phyloP scores from a whole-genome alignment of 1,139 yeast species.

The Geotrichum siamense region DNA sequence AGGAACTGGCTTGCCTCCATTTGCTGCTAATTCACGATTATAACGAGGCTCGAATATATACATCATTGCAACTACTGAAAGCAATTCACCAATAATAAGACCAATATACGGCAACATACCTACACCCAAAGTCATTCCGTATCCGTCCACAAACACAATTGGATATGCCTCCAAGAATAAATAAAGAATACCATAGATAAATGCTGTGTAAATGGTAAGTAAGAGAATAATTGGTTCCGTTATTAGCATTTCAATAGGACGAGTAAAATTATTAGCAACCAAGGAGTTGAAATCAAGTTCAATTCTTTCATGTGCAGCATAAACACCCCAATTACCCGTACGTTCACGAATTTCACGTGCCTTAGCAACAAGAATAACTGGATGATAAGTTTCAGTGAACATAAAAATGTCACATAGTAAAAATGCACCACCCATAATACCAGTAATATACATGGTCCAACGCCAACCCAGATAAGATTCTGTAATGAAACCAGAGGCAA shows the following conservation, averaged over 20 bases:
- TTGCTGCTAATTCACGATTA: slow-evolving; percentile 37
- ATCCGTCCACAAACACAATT: slow-evolving; percentile 55
- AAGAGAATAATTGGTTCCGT: slow-evolving; percentile 68
- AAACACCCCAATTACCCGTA: slow-evolving; percentile 65
- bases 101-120: slow-evolving; percentile 44
- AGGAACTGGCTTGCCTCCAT: slow-evolving; percentile 60
- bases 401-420: slow-evolving; percentile 33
- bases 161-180: slow-evolving; percentile 75
- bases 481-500: slow-evolving; percentile 35
- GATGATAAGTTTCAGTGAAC: slow-evolving; percentile 45
- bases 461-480: slow-evolving; percentile 46
- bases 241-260: slow-evolving; percentile 64
- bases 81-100: slow-evolving; percentile 45
- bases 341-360: slow-evolving; percentile 45
- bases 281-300: slow-evolving; percentile 46
- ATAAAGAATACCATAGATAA: slow-evolving; percentile 80
- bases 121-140: slow-evolving; percentile 46
- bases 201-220: slow-evolving; percentile 68
- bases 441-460: slow-evolving; percentile 52
- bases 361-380: slow-evolving; percentile 39
- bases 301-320: slow-evolving; percentile 75
- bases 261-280: slow-evolving; percentile 56
- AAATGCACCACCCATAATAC: slow-evolving; percentile 42
- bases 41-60: slow-evolving; percentile 33
- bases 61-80: slow-evolving; percentile 27